phyloP scores from a whole-genome alignment of 1,139 yeast species.

The Komagataea norvegica region DNA sequence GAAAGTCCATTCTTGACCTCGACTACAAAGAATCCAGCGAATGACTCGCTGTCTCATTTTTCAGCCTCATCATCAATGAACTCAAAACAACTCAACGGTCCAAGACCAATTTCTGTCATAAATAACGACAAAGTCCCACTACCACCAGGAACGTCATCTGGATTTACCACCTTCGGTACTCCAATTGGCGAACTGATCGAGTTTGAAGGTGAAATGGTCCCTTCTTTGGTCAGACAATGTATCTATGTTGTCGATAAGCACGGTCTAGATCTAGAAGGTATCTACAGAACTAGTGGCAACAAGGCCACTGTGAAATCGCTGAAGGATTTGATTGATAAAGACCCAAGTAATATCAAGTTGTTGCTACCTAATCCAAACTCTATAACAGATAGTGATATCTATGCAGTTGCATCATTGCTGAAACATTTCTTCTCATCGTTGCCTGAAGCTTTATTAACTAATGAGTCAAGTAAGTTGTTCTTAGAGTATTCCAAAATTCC shows the following conservation, averaged over 20 bases:
- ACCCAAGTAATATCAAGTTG: conserved; percentile 63
- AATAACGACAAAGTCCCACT: conserved; percentile 28
- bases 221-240: conserved; percentile 86
- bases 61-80: conserved; percentile 7
- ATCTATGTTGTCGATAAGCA: conserved; percentile 78
- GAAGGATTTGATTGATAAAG: conserved; percentile 67
- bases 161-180: conserved; percentile 71
- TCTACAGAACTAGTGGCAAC: conserved; percentile 83
- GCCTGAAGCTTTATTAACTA: conserved; percentile 68
- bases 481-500: conserved; percentile 72
- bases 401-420: conserved; percentile 63
- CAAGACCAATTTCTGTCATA: conserved; percentile 34
- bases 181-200: conserved; percentile 72
- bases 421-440: conserved; percentile 63
- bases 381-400: conserved; percentile 66
- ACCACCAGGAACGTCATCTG: conserved; percentile 33
- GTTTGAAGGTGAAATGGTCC: conserved; percentile 86
- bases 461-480: conserved; percentile 50
- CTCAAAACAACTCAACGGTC: conserved; percentile 34
- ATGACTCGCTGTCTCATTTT: not conserved
- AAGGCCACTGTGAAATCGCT: conserved; percentile 68
- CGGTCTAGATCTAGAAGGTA: conserved; percentile 84
- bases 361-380: conserved; percentile 45
- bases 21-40: conserved; percentile 1
- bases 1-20: conserved; percentile 26